phyloP scores from a whole-genome alignment of 1,284 basidiomycete genomes.

The Leccinum fallax region DNA sequence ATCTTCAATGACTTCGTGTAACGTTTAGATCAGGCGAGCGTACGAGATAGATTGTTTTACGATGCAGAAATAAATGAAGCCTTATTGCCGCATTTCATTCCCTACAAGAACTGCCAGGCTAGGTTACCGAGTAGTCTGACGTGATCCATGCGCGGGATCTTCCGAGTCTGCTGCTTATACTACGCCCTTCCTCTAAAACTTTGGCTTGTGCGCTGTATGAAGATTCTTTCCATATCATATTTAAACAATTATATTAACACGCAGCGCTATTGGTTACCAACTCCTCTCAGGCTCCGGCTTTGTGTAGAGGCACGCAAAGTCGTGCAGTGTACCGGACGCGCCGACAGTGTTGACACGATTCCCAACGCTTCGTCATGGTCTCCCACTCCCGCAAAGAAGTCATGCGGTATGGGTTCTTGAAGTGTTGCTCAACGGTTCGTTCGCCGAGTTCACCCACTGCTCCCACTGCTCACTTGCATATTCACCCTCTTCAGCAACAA shows the following conservation, averaged over 20 bases:
- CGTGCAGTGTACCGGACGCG: too few relatives aligned
- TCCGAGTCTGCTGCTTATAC: constrained; percentile 34
- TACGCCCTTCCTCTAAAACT: constrained; percentile 10
- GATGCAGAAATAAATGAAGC: constrained; percentile 16
- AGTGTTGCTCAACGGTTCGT: too few relatives aligned
- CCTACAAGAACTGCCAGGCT: not conserved
- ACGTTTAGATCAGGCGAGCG: constrained; percentile 15
- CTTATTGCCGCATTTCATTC: not conserved
- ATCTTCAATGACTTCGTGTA: not conserved
- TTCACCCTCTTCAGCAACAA: too few relatives aligned
- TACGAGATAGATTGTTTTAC: constrained; percentile 21
- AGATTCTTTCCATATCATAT: constrained; percentile 31
- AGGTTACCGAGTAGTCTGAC: not conserved
- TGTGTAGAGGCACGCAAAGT: too few relatives aligned
- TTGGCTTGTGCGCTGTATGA: constrained; percentile 6
- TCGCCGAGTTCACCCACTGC: too few relatives aligned
- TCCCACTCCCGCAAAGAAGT: too few relatives aligned
- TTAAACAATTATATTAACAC: constrained; percentile 37
- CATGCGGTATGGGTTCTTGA: too few relatives aligned
- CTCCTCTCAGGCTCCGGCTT: too few relatives aligned
- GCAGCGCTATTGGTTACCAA: constrained; percentile 18
- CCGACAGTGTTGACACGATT: too few relatives aligned
- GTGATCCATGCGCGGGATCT: constrained; percentile 52
- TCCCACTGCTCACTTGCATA: too few relatives aligned
- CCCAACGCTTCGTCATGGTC: too few relatives aligned